These are phyloP conservation scores for Bipolaris sorokiniana DNA, from an alignment of 2,329 filamentous ascomycete genomes.

Conservation along the genomic window DNA sequence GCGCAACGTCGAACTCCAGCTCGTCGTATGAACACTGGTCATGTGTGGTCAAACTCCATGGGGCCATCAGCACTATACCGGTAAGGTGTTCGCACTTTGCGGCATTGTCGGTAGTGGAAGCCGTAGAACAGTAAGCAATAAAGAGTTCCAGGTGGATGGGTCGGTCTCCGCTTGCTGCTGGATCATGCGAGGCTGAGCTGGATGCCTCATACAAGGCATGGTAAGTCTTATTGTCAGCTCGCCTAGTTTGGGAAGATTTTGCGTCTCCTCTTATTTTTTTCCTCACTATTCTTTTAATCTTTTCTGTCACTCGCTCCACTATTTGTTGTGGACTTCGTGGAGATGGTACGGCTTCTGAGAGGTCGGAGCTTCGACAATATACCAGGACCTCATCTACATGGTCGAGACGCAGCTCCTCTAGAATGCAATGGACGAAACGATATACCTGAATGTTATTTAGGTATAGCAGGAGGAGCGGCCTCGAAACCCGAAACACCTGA, in stretches of 20 bases:
- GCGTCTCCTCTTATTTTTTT: background rate
- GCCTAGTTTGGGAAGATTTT: background rate
- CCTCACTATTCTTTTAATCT: background rate
- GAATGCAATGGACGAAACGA: background rate
- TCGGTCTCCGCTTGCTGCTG: conserved; percentile 4
- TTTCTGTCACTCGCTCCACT: no score
- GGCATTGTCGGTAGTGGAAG: background rate
- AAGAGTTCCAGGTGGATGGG: conserved; percentile 10
- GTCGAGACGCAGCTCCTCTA: background rate
- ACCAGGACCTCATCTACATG: background rate
- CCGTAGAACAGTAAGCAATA: conserved; percentile 19
- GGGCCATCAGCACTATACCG: conserved; percentile 8
- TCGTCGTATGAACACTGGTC: conserved; percentile 3
- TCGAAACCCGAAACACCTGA: background rate
- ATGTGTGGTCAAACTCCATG: background rate
- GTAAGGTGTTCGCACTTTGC: conserved; percentile 1
- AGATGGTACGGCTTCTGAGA: background rate
- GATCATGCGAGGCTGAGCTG: conserved; percentile 17
- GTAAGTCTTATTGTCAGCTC: conserved; percentile 7
- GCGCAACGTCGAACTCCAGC: conserved; percentile 2
- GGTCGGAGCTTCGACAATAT: background rate
- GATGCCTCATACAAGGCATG: conserved; percentile 4
- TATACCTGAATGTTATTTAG: background rate
- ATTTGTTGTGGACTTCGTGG: background rate
- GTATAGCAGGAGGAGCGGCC: background rate